Conservation (phyloP, 2,329 filamentous ascomycete genomes). For the Stachybotrys chlorohalonatus region DNA sequence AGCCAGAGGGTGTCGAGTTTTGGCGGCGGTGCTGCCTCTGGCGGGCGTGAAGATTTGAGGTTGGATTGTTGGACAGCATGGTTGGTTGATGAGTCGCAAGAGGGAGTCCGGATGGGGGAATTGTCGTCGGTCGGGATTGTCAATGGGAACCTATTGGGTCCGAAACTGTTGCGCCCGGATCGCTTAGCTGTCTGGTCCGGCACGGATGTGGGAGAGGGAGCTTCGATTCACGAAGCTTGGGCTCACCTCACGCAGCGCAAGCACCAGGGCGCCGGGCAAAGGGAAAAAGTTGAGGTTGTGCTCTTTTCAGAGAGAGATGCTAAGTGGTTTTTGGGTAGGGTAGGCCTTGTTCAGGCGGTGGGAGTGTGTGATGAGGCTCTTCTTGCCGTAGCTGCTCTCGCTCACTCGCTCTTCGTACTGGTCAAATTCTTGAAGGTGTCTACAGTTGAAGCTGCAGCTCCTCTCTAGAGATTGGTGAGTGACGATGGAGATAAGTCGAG, state of each 20-base stretch:
- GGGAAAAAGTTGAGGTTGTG: conserved; percentile 27
- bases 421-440: background rate
- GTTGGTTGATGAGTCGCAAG: conserved; percentile 44
- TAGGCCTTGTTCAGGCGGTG: conserved; percentile 24
- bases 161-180: conserved; percentile 24
- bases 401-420: conserved; percentile 3
- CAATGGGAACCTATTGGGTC: conserved; percentile 40
- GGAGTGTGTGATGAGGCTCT: conserved; percentile 9
- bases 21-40: conserved; percentile 64
- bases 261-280: conserved; percentile 67
- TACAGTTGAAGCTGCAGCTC: conserved; percentile 3
- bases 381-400: background rate
- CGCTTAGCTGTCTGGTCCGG: background rate
- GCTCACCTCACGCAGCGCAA: conserved; percentile 75
- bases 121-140: conserved; percentile 44
- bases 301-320: conserved; percentile 30
- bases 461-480: conserved; percentile 8
- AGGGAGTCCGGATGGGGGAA: conserved; percentile 53
- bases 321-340: conserved; percentile 4
- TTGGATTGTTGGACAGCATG: conserved; percentile 67
- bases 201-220: background rate
- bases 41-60: conserved; percentile 59
- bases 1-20: conserved; percentile 72
- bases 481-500: conserved; percentile 10
- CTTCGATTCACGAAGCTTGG: background rate